Base-by-base conservation (phyloP, 371 early-diverging fungal genomes). In the Neoconidiobolus thromboides region DNA sequence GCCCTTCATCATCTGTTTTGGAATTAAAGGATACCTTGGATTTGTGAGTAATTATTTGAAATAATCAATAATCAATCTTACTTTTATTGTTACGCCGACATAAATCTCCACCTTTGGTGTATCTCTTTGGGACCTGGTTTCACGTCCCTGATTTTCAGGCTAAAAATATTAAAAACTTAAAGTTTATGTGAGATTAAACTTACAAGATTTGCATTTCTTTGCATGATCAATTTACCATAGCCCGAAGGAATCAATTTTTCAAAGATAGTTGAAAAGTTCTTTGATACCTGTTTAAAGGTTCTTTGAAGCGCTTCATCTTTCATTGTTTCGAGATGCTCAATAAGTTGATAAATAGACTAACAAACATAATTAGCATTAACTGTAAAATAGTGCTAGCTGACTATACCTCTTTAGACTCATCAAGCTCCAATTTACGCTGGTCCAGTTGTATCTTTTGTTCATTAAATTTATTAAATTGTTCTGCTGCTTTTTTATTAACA, bases 401-500 rank as follows among this genome's bases (percentile, higher is more conserved):
- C 4, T 53, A 3, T 67, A 82, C 84, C 65, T 71, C 69, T 3
- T 85, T 82, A 26, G 92, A 86, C 51, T 72, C 43, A 92, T 94
- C 93, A 59, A 95, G 68, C 68, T 96, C 96, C 7, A 72, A 71
- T 68, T 91, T 91, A 55, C 96, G 82, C 61, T 79, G 69, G 43
- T 73, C 73, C 51, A 98, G 74, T 40, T 78, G 71, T 54, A 93
- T 92, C 26, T 86, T 80, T 65, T 95, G 96, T 62, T 86, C 82
- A 1, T 88, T 88, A 64, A 95, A 98, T 66, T 85, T 86, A 63
- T 71, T 80, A 68, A 86, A 93, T 72, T 98, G 98, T 71, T 98
- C 96, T 70, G 86, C 86, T 4, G 98, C 98, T 70, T 93, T 93
- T 71, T 93, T 94, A 77, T 98, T 98, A 60, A 98, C 94, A 65